Evolutionary conservation across 768 basidiomycete genomes (phyloP), one percentile per base, ranked within the genome.

Genomic region (Mrakia blollopis): DNA sequence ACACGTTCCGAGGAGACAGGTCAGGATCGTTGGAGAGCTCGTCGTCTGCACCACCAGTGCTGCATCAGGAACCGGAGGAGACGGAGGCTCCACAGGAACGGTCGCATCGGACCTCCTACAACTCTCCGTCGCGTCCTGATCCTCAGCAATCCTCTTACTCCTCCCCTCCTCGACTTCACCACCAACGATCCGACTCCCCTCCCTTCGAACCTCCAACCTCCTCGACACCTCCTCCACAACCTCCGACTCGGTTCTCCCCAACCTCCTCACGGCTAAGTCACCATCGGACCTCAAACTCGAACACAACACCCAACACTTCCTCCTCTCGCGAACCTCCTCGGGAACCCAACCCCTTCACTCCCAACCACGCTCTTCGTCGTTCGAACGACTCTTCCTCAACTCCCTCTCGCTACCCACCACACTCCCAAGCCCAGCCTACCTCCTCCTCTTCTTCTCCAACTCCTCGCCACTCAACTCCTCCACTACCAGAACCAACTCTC

Each of bases 21-120:
- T 68, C 65, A 7, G 65, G 65, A 23, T 68, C 65, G 23, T 23
- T 68, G 37, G 65, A 68, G 65, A 68, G 65, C 65, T 37, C 65
- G 37, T 44, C 65, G 21, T 68, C 65, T n/a, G 65, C 65, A 6
- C 65, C 65, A 4, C 25, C 37, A 3, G 65, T 41, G 18, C 35
- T 68, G 37, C 65, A 68, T 25, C 13, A 41, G 35, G 35, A 68
- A 6, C 16, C 25, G 25, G 65, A 68, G 39, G 35, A 68, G 25
- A 11, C 25, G 25, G 65, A 68, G 39, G 35, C 44, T 13, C 65
- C 25, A 9, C 23, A 39, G 57, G 25, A 57, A 13, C 0, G 2
- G 5, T 28, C 57, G 23, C 28, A 25, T n/a, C 28, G 25, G 25
- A n/a, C 8, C 25, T 57, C 57, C 25, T 28, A 57, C 25, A 57